These are phyloP conservation scores for Nannochloropsis salina DNA, from an alignment of 108 stramenopile genomes.

Conservation along the genomic window DNA sequence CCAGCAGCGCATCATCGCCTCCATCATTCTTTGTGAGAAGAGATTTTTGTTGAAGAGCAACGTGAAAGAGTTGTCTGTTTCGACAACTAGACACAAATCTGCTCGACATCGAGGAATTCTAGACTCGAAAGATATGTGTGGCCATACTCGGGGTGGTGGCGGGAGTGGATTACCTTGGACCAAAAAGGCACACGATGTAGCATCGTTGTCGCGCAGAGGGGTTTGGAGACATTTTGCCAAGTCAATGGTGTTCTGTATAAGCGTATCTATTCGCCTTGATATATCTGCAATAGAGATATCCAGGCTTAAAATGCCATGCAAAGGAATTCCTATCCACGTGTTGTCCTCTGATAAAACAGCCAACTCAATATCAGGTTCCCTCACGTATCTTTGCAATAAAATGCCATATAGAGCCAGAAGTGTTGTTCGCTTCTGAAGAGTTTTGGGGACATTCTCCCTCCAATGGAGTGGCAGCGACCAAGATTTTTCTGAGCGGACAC, in stretches of 20 bases:
- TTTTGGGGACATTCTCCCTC: neutral
- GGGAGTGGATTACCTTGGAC: neutral
- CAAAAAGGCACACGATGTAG: neutral
- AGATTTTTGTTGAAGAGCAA: neutral
- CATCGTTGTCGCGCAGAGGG: neutral
- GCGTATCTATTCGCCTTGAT: neutral
- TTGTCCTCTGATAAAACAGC: neutral
- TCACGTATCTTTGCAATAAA: neutral
- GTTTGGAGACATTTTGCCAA: no score
- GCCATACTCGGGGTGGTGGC: neutral
- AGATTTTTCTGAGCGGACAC: neutral
- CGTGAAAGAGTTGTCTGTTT: neutral
- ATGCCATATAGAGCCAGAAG: neutral
- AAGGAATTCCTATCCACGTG: neutral
- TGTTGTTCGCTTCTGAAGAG: neutral
- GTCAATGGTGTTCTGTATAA: neutral
- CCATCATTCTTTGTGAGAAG: neutral
- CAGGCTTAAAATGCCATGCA: neutral
- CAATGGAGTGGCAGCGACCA: neutral
- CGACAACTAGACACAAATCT: neutral
- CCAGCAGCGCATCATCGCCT: neutral
- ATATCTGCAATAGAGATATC: neutral
- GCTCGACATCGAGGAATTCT: neutral
- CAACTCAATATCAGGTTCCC: conserved; percentile 6
- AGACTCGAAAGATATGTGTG: neutral